A percentile compares a stretch with the other conserved stretches of the same genome.
Evolutionary conservation across 1,284 basidiomycete genomes (phyloP).

Genomic region (Leccinum pachyderme): DNA sequence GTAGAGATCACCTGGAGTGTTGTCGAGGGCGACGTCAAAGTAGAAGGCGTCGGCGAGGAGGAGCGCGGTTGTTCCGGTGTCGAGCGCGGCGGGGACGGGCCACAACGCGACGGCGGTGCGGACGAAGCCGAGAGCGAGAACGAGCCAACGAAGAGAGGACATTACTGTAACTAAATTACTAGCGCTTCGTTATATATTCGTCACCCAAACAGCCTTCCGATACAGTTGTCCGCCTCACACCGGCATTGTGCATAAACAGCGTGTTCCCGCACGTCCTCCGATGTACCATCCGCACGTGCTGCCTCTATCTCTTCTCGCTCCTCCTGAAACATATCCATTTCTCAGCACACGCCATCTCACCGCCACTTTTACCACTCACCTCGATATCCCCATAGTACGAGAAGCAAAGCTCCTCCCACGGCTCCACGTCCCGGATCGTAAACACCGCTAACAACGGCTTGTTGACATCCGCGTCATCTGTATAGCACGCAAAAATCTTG

Average conservation of each 20-base stretch:
- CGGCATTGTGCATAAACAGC: conserved; percentile 51
- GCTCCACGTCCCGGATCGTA: conserved; percentile 59
- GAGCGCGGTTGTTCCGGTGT: conserved; percentile 50
- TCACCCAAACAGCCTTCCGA: conserved; percentile 33
- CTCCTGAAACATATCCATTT: conserved; percentile 10
- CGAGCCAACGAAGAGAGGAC: background rate
- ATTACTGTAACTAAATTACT: background rate
- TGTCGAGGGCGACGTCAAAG: conserved; percentile 40
- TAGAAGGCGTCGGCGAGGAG: conserved; percentile 48
- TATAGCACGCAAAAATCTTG: conserved; percentile 65
- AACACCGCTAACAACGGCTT: conserved; percentile 72
- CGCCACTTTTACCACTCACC: conserved; percentile 20
- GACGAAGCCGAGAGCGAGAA: conserved; percentile 12
- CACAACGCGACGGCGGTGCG: conserved; percentile 37
- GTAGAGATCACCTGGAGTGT: conserved; percentile 43
- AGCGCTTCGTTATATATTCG: background rate
- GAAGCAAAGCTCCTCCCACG: conserved; percentile 79
- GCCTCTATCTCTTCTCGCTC: conserved; percentile 18
- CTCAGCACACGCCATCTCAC: background rate
- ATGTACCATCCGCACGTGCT: conserved; percentile 1
- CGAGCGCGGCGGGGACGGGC: conserved; percentile 58
- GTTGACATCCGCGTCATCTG: conserved; percentile 59
- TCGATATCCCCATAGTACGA: conserved; percentile 65
- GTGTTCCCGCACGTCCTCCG: conserved; percentile 20
- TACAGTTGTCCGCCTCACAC: conserved; percentile 52